Evolutionary conservation across 139 green algal species (phyloP).

Genomic region (Raphidocelis subcapitata): DNA sequence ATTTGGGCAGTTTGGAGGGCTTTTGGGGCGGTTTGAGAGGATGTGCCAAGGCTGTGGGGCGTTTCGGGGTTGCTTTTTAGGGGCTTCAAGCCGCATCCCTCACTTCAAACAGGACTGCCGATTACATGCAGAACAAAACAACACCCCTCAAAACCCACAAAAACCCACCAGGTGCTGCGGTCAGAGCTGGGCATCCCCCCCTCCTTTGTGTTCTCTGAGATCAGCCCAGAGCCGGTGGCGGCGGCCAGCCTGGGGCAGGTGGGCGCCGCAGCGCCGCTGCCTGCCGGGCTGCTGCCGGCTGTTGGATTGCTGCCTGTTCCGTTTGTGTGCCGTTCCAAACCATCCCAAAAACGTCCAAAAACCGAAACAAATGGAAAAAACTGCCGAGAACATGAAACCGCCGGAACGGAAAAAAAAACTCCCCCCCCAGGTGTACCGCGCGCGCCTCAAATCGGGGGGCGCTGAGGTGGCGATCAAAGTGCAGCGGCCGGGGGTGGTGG

Average conservation of each 20-base stretch:
- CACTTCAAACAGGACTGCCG: too few relatives aligned
- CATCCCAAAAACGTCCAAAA: too few relatives aligned
- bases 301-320: too few relatives aligned
- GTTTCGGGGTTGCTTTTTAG: too few relatives aligned
- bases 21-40: not conserved
- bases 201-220: conserved; percentile 54
- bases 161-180: conserved; percentile 69
- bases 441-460: conserved; percentile 28
- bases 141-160: too few relatives aligned
- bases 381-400: not conserved
- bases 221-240: conserved; percentile 71
- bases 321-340: too few relatives aligned
- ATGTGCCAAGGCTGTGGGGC: not conserved
- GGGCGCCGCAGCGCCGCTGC: not conserved
- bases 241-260: conserved; percentile 85
- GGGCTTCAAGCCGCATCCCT: too few relatives aligned
- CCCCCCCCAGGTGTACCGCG: conserved; percentile 71
- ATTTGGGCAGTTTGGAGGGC: not conserved
- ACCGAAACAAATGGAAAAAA: not conserved
- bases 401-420: not conserved
- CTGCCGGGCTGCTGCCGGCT: not conserved
- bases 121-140: too few relatives aligned
- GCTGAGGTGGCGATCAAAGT: conserved; percentile 79
- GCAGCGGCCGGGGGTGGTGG: conserved; percentile 79
- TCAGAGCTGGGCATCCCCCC: conserved; percentile 58